phyloP scores from a whole-genome alignment of 139 green algal genomes.

The Micromonas commoda region DNA sequence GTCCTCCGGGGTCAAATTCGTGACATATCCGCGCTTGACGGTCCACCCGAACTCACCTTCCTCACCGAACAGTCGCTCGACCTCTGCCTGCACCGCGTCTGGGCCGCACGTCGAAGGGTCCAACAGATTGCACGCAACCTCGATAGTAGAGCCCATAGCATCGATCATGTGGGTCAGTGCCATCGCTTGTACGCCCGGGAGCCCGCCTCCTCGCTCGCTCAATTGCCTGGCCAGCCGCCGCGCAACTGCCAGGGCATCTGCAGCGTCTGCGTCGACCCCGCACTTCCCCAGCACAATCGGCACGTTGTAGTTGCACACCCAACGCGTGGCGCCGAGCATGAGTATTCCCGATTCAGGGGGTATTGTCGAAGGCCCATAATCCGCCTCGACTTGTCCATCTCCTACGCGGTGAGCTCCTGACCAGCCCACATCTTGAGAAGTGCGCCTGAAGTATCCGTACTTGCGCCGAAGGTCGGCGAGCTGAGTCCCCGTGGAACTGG shows the following conservation, averaged over 20 bases:
- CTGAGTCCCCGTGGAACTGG: background rate
- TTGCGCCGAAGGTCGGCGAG: background rate
- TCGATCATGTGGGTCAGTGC: background rate
- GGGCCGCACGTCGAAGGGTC: background rate
- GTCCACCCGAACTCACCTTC: background rate
- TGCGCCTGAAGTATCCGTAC: conserved; percentile 1
- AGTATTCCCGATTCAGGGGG: background rate
- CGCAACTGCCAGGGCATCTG: background rate
- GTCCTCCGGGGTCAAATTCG: background rate
- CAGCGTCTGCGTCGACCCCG: background rate
- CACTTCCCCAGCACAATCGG: background rate
- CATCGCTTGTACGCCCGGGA: conserved; percentile 12
- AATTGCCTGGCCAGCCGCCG: background rate
- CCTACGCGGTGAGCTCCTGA: background rate
- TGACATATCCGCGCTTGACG: background rate
- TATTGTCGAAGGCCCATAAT: background rate
- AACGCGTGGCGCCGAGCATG: background rate
- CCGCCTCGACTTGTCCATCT: background rate
- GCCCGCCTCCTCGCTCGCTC: background rate
- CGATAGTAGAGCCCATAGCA: background rate
- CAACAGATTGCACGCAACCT: conserved; percentile 18
- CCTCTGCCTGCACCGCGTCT: background rate
- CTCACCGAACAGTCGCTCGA: background rate
- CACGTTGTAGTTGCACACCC: conserved; percentile 21
- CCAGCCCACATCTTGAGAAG: background rate